A percentile compares a stretch with the other conserved stretches of the same genome.
These are phyloP conservation scores for Pythium sukuiense DNA, from an alignment of 352 stramenopile genomes.

Conservation along the genomic window DNA sequence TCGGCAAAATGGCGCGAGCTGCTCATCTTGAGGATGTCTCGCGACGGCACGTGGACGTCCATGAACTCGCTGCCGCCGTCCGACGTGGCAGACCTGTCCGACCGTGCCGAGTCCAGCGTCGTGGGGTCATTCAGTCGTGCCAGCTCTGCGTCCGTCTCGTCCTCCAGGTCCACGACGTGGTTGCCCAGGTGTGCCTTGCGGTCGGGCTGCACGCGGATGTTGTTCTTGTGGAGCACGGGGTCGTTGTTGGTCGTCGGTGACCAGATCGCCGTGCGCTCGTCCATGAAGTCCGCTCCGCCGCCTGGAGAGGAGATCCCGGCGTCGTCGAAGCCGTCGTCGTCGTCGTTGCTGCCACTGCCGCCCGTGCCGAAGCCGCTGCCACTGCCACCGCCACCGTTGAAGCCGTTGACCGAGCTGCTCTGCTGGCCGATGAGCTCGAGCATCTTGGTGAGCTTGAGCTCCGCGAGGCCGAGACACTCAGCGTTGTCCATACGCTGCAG, in stretches of 20 bases:
- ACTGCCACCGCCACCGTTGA: slow-evolving; percentile 36
- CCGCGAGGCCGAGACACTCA: slow-evolving; percentile 53
- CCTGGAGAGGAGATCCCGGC: slow-evolving; percentile 28
- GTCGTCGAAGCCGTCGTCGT: slow-evolving; percentile 30
- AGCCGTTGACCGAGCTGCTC: slow-evolving; percentile 55
- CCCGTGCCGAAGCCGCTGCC: slow-evolving; percentile 33
- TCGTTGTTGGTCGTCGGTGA: slow-evolving; percentile 72
- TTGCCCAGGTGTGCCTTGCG: slow-evolving; percentile 5
- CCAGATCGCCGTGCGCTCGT: slow-evolving; percentile 60
- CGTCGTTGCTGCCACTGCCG: slow-evolving; percentile 29
- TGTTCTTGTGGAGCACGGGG: slow-evolving; percentile 73
- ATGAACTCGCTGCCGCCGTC: slow-evolving; percentile 32
- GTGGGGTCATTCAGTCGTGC: background rate
- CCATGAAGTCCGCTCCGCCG: slow-evolving; percentile 31
- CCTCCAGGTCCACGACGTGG: slow-evolving; percentile 31
- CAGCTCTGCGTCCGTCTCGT: slow-evolving; percentile 18
- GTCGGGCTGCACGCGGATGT: slow-evolving; percentile 63
- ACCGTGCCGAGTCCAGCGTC: slow-evolving; percentile 29
- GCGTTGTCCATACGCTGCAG: slow-evolving; percentile 43
- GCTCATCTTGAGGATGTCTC: slow-evolving; percentile 87
- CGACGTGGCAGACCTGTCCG: slow-evolving; percentile 10
- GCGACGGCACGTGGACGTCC: slow-evolving; percentile 65
- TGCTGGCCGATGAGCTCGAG: slow-evolving; percentile 77
- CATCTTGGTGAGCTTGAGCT: slow-evolving; percentile 81
- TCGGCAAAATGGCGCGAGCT: slow-evolving; percentile 80